Percentiles rank a stretch among this genome's conserved stretches.
Conservation (phyloP, 2,329 filamentous ascomycete genomes). For the Stachybotrys chlorohalonatus region DNA sequence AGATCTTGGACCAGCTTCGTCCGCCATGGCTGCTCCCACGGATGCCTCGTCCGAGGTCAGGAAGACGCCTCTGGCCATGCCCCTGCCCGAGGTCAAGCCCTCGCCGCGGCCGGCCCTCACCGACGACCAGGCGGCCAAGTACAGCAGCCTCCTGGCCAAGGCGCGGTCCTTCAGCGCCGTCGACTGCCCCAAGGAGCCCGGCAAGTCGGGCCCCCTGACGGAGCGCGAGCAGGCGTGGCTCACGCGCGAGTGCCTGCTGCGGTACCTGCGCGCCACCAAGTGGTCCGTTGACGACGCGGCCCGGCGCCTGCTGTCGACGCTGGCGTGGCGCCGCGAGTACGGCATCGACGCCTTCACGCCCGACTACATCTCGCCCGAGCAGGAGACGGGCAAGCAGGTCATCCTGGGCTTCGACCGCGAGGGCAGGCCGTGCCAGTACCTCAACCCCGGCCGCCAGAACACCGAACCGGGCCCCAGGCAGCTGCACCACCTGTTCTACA, state of each 20-base stretch:
- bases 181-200: constrained; percentile 43
- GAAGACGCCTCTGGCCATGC: constrained; percentile 49
- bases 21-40: background rate
- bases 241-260: constrained; percentile 82
- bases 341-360: constrained; percentile 69
- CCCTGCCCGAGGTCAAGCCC: constrained; percentile 49
- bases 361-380: constrained; percentile 86
- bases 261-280: constrained; percentile 89
- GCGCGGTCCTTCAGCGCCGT: constrained; percentile 65
- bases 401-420: constrained; percentile 80
- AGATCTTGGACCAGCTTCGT: background rate
- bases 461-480: constrained; percentile 79
- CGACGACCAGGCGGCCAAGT: constrained; percentile 72
- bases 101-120: constrained; percentile 52
- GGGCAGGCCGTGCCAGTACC: constrained; percentile 80
- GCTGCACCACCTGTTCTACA: constrained; percentile 89
- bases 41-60: constrained; percentile 8
- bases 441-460: constrained; percentile 86
- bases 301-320: constrained; percentile 69
- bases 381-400: constrained; percentile 93
- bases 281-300: constrained; percentile 72
- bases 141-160: constrained; percentile 62
- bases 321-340: constrained; percentile 87
- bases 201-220: constrained; percentile 54
- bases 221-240: constrained; percentile 84